Conservation (phyloP, 2,329 filamentous ascomycete genomes). For the Exophiala phaeomuriformis region DNA sequence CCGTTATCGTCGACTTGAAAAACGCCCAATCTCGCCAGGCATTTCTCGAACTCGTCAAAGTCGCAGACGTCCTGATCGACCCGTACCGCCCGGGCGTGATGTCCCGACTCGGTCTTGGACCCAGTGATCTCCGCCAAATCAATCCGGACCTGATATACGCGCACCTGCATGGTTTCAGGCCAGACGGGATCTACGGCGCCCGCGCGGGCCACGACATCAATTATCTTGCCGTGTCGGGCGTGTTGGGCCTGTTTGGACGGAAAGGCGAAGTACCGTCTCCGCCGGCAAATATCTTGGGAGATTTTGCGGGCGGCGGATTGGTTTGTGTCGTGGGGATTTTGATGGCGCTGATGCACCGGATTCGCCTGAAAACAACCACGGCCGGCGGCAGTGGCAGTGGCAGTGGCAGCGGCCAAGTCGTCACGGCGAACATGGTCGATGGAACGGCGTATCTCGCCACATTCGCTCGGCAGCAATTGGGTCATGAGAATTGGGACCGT, state of each 20-base stretch:
- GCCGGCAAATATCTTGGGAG: constrained; percentile 77
- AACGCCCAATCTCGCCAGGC: constrained; percentile 43
- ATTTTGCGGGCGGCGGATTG: constrained; percentile 84
- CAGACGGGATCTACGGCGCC: constrained; percentile 71
- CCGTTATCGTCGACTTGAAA: constrained; percentile 52
- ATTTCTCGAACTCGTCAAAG: constrained; percentile 54
- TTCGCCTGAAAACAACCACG: constrained; percentile 29
- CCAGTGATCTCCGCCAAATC: constrained; percentile 46
- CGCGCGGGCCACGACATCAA: constrained; percentile 98
- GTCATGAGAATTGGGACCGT: constrained; percentile 54
- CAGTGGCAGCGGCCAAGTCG: constrained; percentile 70
- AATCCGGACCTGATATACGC: constrained; percentile 74
- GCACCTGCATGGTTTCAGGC: constrained; percentile 80
- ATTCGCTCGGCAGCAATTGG: constrained; percentile 62
- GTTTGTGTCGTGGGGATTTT: constrained; percentile 74
- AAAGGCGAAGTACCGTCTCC: constrained; percentile 63
- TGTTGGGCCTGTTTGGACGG: constrained; percentile 60
- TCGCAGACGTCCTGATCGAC: constrained; percentile 60
- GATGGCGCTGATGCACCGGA: constrained; percentile 56
- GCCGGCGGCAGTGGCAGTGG: too few species aligned
- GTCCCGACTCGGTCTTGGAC: constrained; percentile 56
- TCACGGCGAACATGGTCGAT: constrained; percentile 96
- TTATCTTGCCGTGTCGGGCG: constrained; percentile 81
- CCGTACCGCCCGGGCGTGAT: constrained; percentile 63
- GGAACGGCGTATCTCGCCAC: constrained; percentile 70